These are phyloP conservation scores for Penicillium simplicissimum DNA, from an alignment of 495 filamentous ascomycete genomes.

Conservation along the genomic window DNA sequence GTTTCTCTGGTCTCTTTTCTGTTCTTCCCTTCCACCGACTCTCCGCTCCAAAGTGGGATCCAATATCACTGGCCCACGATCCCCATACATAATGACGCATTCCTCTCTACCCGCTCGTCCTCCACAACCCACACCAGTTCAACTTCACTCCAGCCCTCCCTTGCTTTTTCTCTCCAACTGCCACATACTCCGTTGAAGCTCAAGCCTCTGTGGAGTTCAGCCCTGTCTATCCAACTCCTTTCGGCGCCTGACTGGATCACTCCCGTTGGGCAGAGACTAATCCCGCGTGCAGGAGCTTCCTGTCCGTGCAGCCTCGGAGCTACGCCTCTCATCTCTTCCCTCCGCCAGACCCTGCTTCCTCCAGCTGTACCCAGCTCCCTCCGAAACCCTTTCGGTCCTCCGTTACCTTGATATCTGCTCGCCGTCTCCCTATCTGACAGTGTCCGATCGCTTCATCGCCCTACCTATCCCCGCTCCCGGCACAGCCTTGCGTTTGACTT, in stretches of 20 bases:
- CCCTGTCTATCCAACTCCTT: slow-evolving; percentile 11
- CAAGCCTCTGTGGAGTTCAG: slow-evolving; percentile 26
- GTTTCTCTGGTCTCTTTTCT: neutral
- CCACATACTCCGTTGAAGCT: slow-evolving; percentile 22
- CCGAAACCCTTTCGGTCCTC: neutral
- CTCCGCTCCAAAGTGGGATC: slow-evolving; percentile 15
- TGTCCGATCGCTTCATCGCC: neutral
- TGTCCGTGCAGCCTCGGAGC: slow-evolving; percentile 23
- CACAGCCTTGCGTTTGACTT: neutral
- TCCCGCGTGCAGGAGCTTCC: slow-evolving; percentile 21
- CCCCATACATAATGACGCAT: slow-evolving; percentile 48
- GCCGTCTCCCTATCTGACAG: neutral
- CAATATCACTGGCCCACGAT: slow-evolving; percentile 18
- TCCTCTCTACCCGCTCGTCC: slow-evolving; percentile 27
- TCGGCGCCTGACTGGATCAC: slow-evolving; percentile 4
- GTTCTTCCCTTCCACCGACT: slow-evolving; percentile 3
- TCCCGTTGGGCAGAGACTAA: slow-evolving; percentile 23
- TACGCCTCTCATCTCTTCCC: slow-evolving; percentile 17
- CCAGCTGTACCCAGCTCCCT: slow-evolving; percentile 1
- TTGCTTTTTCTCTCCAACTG: slow-evolving; percentile 21
- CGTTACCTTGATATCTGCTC: neutral
- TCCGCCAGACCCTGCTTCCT: slow-evolving; percentile 2
- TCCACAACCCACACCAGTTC: slow-evolving; percentile 15
- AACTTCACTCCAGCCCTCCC: slow-evolving; percentile 16
- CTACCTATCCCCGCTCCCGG: neutral